phyloP scores from a whole-genome alignment of 345 rosid species.

The Corchorus olitorius region DNA sequence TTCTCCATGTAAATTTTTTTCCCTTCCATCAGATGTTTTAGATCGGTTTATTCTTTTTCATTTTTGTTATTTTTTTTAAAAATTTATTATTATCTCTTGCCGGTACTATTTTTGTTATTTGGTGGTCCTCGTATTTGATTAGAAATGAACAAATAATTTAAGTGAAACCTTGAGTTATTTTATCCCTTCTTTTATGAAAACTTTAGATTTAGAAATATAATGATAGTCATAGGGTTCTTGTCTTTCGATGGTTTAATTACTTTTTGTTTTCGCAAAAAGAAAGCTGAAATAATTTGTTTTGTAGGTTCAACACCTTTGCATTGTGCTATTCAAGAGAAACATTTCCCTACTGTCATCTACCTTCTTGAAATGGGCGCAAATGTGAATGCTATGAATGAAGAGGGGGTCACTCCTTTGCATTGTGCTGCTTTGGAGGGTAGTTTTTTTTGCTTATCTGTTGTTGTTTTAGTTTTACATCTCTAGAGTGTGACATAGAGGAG shows the following conservation, averaged over 20 bases:
- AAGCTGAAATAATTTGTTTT: neutral
- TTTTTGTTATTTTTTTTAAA: neutral
- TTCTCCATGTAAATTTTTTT: neutral
- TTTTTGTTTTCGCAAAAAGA: no score
- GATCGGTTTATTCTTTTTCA: neutral
- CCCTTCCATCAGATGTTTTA: neutral
- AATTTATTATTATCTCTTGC: no score
- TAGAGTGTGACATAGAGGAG: neutral
- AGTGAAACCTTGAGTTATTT: neutral
- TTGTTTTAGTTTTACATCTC: neutral
- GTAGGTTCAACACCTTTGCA: conserved; percentile 31
- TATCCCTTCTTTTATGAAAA: neutral
- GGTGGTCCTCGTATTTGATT: neutral
- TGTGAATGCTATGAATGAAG: conserved; percentile 15
- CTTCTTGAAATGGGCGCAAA: conserved; percentile 34
- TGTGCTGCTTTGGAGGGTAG: conserved; percentile 19
- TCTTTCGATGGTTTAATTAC: no score
- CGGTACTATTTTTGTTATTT: no score
- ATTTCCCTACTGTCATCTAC: conserved; percentile 8
- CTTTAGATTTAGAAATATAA: neutral
- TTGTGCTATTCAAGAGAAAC: conserved; percentile 3
- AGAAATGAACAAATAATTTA: neutral
- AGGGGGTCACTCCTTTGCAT: conserved; percentile 18
- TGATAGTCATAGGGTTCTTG: neutral
- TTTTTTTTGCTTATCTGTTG: neutral